Percentiles rank a stretch among this genome's conserved stretches.
phyloP scores from a whole-genome alignment of 129 eudicot species.

The Dittrichia graveolens region DNA sequence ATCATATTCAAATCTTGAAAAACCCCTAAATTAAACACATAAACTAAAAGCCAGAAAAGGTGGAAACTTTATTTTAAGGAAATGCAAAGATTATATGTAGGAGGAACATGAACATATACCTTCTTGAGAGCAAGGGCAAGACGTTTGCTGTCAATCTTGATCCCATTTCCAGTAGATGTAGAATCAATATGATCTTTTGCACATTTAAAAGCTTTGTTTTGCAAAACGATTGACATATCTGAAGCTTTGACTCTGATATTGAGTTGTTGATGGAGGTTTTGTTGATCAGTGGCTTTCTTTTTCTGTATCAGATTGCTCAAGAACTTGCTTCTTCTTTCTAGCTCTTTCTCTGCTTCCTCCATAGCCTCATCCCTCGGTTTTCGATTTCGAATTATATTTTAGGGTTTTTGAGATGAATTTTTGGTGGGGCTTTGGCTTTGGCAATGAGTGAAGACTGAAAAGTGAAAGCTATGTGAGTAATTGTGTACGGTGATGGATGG shows the following conservation, averaged over 20 bases:
- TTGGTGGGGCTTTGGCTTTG: constrained; percentile 22
- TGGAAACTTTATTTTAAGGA: neutral
- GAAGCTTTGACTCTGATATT: constrained; percentile 75
- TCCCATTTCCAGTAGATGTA: constrained; percentile 32
- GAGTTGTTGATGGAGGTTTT: constrained; percentile 47
- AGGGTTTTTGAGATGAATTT: constrained; percentile 13
- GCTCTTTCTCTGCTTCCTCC: constrained; percentile 78
- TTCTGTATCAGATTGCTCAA: constrained; percentile 70
- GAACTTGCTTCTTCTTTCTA: constrained; percentile 93
- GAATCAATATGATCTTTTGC: constrained; percentile 63
- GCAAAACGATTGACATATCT: constrained; percentile 75
- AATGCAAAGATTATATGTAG: neutral
- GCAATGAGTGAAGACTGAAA: constrained; percentile 30
- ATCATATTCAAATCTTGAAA: neutral
- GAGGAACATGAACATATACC: constrained; percentile 35
- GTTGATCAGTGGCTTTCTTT: constrained; percentile 58
- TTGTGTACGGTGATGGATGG: constrained; percentile 20
- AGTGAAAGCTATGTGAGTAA: neutral
- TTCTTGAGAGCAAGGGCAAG: constrained; percentile 92
- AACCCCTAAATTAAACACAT: neutral
- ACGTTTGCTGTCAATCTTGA: constrained; percentile 68
- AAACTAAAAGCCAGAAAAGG: neutral
- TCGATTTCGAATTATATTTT: neutral
- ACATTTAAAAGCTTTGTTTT: constrained; percentile 68
- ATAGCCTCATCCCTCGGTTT: constrained; percentile 26